Percentiles rank a stretch among this genome's conserved stretches.
These are phyloP conservation scores for Crithidia fasciculata DNA, from an alignment of 208 protist species.

Conservation along the genomic window DNA sequence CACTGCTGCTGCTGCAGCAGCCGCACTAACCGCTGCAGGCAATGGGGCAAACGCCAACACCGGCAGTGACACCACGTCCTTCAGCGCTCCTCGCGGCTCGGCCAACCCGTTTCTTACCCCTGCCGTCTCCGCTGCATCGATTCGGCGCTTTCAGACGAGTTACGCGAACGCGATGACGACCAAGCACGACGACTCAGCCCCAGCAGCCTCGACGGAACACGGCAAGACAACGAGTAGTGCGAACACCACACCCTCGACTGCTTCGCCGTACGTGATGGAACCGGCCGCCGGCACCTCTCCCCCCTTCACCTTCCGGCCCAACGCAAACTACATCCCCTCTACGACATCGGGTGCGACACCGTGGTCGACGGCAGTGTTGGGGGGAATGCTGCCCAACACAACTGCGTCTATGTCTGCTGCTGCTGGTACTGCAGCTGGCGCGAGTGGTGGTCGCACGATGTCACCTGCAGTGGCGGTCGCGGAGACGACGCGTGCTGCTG, in stretches of 20 bases:
- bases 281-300: slow-evolving; percentile 40
- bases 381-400: slow-evolving; percentile 4
- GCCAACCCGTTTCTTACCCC: slow-evolving; percentile 16
- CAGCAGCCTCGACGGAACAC: background rate
- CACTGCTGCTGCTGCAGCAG: background rate
- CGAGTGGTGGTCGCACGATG: background rate
- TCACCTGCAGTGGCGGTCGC: background rate
- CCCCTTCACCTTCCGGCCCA: slow-evolving; percentile 51
- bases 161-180: slow-evolving; percentile 8
- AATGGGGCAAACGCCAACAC: background rate
- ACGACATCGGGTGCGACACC: background rate
- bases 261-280: slow-evolving; percentile 39
- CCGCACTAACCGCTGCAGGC: background rate
- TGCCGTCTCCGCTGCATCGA: slow-evolving; percentile 14
- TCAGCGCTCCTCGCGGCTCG: background rate
- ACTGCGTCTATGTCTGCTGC: slow-evolving; percentile 1
- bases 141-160: slow-evolving; percentile 19
- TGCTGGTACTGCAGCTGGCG: background rate
- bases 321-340: slow-evolving; percentile 10
- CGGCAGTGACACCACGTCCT: background rate
- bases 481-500: too few species aligned
- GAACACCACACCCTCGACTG: background rate
- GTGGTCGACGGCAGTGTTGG: background rate
- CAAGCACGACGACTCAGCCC: slow-evolving; percentile 17
- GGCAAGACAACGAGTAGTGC: background rate